Conservation (phyloP, 2,329 filamentous ascomycete genomes). For the Botrytis elliptica region DNA sequence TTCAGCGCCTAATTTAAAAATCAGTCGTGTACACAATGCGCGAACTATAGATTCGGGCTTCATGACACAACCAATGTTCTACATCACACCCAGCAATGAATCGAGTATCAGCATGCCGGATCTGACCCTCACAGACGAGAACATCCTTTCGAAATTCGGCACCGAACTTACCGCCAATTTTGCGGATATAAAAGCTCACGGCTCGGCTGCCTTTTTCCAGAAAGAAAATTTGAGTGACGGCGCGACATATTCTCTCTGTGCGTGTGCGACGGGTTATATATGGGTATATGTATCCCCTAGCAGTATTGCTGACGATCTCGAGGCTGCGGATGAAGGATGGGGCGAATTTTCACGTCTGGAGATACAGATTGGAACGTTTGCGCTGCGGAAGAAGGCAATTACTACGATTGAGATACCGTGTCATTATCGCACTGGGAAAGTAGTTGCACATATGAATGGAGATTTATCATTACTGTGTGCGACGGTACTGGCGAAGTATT, state of each 20-base stretch:
- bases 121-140: slow-evolving; percentile 32
- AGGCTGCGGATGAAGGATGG: background rate
- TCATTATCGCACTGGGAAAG: slow-evolving; percentile 22
- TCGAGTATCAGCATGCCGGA: slow-evolving; percentile 34
- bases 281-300: slow-evolving; percentile 28
- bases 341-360: slow-evolving; percentile 27
- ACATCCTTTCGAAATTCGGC: slow-evolving; percentile 33
- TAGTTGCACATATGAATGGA: slow-evolving; percentile 21
- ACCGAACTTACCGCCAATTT: slow-evolving; percentile 35
- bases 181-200: slow-evolving; percentile 33
- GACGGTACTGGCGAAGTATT: slow-evolving; percentile 33
- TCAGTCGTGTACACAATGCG: slow-evolving; percentile 30
- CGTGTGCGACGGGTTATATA: slow-evolving; percentile 36
- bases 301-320: background rate
- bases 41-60: slow-evolving; percentile 26
- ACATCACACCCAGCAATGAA: slow-evolving; percentile 30
- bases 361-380: slow-evolving; percentile 35
- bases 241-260: slow-evolving; percentile 31
- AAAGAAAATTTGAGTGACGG: slow-evolving; percentile 31
- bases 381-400: slow-evolving; percentile 31
- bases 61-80: slow-evolving; percentile 32
- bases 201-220: slow-evolving; percentile 32
- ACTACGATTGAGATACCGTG: slow-evolving; percentile 33
- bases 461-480: slow-evolving; percentile 31
- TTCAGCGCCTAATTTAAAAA: slow-evolving; percentile 30